Percentiles rank a stretch among this genome's conserved stretches.
Conservation (phyloP, 1,284 basidiomycete species). For the Cutaneotrichosporon mucoides region DNA sequence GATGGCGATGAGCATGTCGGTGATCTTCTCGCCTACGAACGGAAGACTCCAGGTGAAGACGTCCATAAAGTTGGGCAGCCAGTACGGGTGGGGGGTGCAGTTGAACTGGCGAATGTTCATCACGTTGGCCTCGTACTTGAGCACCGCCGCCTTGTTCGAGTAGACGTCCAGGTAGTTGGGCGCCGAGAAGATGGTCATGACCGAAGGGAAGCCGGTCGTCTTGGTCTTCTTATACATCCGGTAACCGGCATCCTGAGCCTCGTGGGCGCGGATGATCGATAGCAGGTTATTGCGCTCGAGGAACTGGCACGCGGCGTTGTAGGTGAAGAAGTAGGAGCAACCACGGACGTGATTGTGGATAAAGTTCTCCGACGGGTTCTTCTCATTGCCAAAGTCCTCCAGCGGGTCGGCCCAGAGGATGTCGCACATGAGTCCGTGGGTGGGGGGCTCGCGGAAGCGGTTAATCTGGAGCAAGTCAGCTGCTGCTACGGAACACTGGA, state of each 20-base stretch:
- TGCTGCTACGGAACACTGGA: too few species aligned
- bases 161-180: constrained; percentile 96
- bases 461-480: constrained; percentile 60
- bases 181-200: constrained; percentile 95
- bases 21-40: constrained; percentile 97
- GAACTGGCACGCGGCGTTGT: constrained; percentile 89
- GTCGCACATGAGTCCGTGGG: constrained; percentile 91
- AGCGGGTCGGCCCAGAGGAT: constrained; percentile 92
- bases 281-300: constrained; percentile 87
- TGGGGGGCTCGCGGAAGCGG: constrained; percentile 91
- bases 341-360: constrained; percentile 90
- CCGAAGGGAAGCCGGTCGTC: constrained; percentile 81
- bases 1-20: constrained; percentile 93
- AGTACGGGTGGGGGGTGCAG: constrained; percentile 91
- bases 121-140: constrained; percentile 95
- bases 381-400: constrained; percentile 90
- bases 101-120: constrained; percentile 90
- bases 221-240: constrained; percentile 97
- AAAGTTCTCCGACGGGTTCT: constrained; percentile 71
- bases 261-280: constrained; percentile 92
- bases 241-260: constrained; percentile 92
- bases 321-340: constrained; percentile 95
- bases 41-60: constrained; percentile 99
- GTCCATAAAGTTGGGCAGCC: constrained; percentile 98
- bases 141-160: constrained; percentile 93